These are phyloP conservation scores for Escovopsis weberi DNA, from an alignment of 2,329 filamentous ascomycete species.

Conservation along the genomic window DNA sequence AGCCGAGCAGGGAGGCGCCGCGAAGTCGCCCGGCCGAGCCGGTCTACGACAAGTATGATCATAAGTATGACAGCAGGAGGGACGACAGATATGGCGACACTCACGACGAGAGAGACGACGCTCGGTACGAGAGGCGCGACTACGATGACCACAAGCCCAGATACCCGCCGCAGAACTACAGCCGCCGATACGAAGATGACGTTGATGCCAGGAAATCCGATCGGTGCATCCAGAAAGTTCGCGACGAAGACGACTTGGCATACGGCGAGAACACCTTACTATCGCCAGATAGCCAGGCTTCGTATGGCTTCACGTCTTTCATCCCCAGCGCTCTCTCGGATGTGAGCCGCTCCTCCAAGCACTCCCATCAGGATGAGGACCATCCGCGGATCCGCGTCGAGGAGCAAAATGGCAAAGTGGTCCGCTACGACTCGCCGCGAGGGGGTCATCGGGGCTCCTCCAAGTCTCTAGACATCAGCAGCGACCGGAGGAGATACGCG, in stretches of 20 bases:
- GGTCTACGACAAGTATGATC: conserved; percentile 8
- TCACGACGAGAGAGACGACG: no score
- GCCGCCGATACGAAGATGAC: conserved; percentile 18
- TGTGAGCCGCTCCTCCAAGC: background rate
- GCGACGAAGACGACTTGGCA: conserved; percentile 32
- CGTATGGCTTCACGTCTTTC: conserved; percentile 15
- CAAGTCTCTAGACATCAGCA: conserved; percentile 1
- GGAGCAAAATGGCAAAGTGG: conserved; percentile 8
- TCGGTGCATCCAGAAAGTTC: conserved; percentile 9
- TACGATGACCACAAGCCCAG: conserved; percentile 25
- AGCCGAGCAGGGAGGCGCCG: conserved; percentile 9
- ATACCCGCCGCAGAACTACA: conserved; percentile 35
- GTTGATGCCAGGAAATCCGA: conserved; percentile 15
- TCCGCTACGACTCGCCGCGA: conserved; percentile 7
- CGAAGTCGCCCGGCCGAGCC: conserved; percentile 8
- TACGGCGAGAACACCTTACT: conserved; percentile 27
- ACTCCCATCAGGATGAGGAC: conserved; percentile 4
- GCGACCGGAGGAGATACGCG: conserved; percentile 1
- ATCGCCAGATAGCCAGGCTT: conserved; percentile 10
- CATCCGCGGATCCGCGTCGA: conserved; percentile 7
- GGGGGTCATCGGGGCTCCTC: conserved; percentile 3
- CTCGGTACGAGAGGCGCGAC: conserved; percentile 5
- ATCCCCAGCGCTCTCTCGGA: conserved; percentile 8
- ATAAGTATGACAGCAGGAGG: no score
- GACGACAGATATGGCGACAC: no score